Evolutionary conservation across 768 basidiomycete species (phyloP), one percentile per base, ranked within the genome.

Genomic region (Boletus sp.): DNA sequence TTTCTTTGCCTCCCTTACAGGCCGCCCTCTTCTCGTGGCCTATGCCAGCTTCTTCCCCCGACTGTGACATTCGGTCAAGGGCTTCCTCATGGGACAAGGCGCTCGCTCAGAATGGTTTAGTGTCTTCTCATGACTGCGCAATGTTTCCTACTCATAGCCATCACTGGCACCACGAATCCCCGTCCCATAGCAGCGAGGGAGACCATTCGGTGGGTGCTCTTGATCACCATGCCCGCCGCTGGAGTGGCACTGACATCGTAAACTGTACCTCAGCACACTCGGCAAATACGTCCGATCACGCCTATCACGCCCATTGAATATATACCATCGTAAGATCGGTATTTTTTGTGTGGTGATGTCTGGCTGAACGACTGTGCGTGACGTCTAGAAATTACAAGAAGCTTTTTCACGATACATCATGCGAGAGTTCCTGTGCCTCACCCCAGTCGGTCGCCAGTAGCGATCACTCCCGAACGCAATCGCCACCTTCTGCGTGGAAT

Each of bases 401-500:
- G 37, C 63, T 60, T n/a, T 60, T 71, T 58, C 64, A 70, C 56
- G 69, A 72, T 39, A 50, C 59, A n/a, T 67, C 71, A 43, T 55
- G 58, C 38, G 71, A 65, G 50, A 63, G 65, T 46, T 57, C 69
- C 32, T 67, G 64, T 56, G 61, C 57, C 43, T 71, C 69, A 19
- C 66, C 68, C 40, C 63, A 62, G 62, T 68, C 70, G 59, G 61
- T 73, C 47, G 54, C 64, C 51, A 71, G 74, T 58, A 80, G 78
- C 60, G 76, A 77, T 48, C 71, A 76, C 46, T 78, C 81, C n/a
- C 77, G 80, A 21, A 67, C 64, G n/a, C 70, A 72, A 53, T 77
- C 82, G 21, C 75, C 76, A 41, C 77, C 79, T 35, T 75, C 78
- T 17, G 70, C 65, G 63, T 61, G 70, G 74, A 42, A 71, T 73